Base-by-base conservation (phyloP, 176 grass and related monocot genomes). In the Carex myosuroides region DNA sequence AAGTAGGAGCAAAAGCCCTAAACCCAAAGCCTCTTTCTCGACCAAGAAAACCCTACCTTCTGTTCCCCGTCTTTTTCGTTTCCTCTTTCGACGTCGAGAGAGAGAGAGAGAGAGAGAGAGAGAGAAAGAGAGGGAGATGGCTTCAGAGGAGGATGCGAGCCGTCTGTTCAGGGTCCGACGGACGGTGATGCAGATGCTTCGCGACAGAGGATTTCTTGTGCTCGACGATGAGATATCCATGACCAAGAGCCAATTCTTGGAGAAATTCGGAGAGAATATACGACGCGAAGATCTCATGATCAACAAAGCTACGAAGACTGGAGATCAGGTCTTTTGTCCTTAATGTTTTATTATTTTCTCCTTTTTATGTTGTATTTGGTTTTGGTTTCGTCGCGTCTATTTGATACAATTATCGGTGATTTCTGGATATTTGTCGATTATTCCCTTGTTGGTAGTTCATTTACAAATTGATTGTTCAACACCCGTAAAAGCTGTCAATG, bases 161-260 rank as follows among this genome's bases (percentile, higher is more conserved):
- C 86, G 92, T 6, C 68, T 97, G 16, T 92, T 83, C 85, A 92
- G 92, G 82, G 86, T 91, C 83, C 88, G 92, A 13, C 81, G 91
- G 73, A 94, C 94, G 57, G 88, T 94, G 85, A 64, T 85, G 86
- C 85, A 97, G 87, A 94, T 97, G 87, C 90, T 97, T 46, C 80
- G 58, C 10, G 94, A 97, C 88, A 79, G 94, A 10, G 88, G 79
- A 18, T 97, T 88, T 87, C 55, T 77, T 13, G 87, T 90, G 37
- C 1, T 12, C 0, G 60, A 87, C 0, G 22, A 11, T 2, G 88
- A 92, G 9, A 78, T 94, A 70, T 10, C 71, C 22, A 18, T 89
- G 3, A 20, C 35, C 21, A 92, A 79, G 83, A 1, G 1, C 57
- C 68, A 66, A 6, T 94, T 97, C 85, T 0, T 92, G 55, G 64